Conservation (phyloP, 75 land plant species). For the Picea glauca region DNA sequence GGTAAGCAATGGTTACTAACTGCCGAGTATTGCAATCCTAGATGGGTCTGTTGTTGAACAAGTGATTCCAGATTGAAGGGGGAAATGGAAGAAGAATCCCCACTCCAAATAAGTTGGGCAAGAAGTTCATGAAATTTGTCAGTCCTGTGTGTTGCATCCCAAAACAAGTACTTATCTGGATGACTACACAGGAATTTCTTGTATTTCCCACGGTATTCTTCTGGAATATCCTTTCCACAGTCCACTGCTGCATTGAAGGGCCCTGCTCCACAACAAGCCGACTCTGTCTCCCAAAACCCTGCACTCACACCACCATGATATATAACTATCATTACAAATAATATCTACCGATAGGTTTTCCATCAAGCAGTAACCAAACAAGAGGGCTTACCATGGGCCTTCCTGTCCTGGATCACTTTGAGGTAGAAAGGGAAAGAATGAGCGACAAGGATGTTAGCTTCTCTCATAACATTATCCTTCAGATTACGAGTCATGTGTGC, state of each 20-base stretch:
- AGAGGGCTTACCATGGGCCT: background rate
- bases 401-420: background rate
- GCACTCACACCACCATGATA: background rate
- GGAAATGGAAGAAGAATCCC: background rate
- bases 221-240: conserved; percentile 4
- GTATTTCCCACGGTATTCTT: background rate
- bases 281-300: conserved; percentile 1
- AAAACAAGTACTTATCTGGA: background rate
- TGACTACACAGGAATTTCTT: background rate
- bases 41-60: background rate
- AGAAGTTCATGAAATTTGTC: background rate
- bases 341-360: no score
- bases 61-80: background rate
- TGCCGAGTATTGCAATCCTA: no score
- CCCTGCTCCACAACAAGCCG: conserved; percentile 16
- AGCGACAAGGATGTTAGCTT: background rate
- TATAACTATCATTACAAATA: no score
- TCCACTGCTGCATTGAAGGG: conserved; percentile 8
- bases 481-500: background rate
- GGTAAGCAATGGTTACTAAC: no score
- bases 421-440: background rate
- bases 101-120: background rate
- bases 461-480: background rate
- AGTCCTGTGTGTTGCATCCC: background rate
- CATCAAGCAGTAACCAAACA: no score